Evolutionary conservation across 805 yeast species (phyloP), one percentile per base, ranked within the genome.

Genomic region (Debaryomyces tyrocola): DNA sequence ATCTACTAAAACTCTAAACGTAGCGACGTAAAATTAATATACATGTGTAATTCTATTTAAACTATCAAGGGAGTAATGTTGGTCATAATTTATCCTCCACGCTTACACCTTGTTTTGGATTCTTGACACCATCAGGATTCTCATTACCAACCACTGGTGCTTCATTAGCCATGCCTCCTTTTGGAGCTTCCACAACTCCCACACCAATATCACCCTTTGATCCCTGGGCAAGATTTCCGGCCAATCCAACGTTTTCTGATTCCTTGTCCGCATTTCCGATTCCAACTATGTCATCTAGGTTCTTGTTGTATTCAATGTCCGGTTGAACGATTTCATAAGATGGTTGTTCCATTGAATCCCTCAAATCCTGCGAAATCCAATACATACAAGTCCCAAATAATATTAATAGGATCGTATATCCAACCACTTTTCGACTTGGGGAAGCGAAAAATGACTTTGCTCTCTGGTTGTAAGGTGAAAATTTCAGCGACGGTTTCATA

Each of bases 91-190:
- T 24, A 24, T 24, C 27, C 27, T 24, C 27, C 5, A 24, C 27
- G 10, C 27, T 9, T 8, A 24, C 3, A 9, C 40, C 20, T 33
- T 39, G 34, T 7, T 43, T 43, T 8, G 45, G 44, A 6, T 48
- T 43, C 17, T 49, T 46, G 20, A 51, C 29, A 14, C 58, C 51
- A 14, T 59, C 40, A 45, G 52, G 43, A 24, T 64, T 73, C 46
- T 67, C 74, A 41, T 60, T 67, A 6, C 77, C 77, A 1, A 73
- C 78, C 1, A 70, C 47, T 15, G 71, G 70, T 1, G 69, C 77
- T 52, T 73, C 78, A 54, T 73, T 73, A 34, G 76, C 78, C 46
- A 71, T 60, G 2, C 78, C 78, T 11, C 78, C 78, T 53, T 69
- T 70, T 10, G 78, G 78, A 3, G 78, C 78, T 45, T 73, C 76